Evolutionary conservation across 1,284 basidiomycete species (phyloP).

Genomic region (Fomitopsis pinicola): DNA sequence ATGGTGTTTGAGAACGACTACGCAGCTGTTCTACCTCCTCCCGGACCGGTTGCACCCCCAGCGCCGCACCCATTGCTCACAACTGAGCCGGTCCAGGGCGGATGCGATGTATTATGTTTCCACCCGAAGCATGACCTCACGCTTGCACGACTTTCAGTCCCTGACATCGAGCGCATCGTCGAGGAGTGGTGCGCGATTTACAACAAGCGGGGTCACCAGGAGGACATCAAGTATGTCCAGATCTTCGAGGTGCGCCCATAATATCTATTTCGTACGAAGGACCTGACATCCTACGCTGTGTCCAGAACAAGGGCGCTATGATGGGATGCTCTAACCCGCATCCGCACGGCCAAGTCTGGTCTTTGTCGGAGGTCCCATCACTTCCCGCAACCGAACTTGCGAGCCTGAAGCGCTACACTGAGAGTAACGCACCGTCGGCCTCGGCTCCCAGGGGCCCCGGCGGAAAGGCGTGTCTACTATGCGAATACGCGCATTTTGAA

Average conservation of each 20-base stretch:
- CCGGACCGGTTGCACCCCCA: constrained; percentile 41
- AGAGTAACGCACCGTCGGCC: constrained; percentile 30
- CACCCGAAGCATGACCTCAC: constrained; percentile 91
- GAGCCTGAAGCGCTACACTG: constrained; percentile 56
- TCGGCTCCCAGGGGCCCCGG: constrained; percentile 54
- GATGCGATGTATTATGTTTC: constrained; percentile 89
- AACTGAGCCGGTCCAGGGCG: constrained; percentile 73
- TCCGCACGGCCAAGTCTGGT: constrained; percentile 94
- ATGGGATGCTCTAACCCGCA: constrained; percentile 98
- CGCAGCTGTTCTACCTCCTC: constrained; percentile 71
- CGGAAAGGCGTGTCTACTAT: constrained; percentile 72
- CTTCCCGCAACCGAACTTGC: constrained; percentile 63
- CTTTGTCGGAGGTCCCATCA: constrained; percentile 71
- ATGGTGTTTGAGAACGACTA: constrained; percentile 85
- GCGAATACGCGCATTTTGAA: constrained; percentile 83
- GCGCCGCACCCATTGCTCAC: constrained; percentile 63
- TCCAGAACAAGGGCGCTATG: constrained; percentile 88
- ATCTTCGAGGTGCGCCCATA: constrained; percentile 72
- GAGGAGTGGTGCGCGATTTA: constrained; percentile 78
- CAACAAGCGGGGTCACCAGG: constrained; percentile 51
- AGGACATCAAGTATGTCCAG: constrained; percentile 78
- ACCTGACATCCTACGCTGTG: neutral
- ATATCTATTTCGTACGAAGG: neutral
- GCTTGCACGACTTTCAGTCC: constrained; percentile 63
- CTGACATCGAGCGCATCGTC: constrained; percentile 70